Evolutionary conservation across 164 flowering plant species (phyloP), one percentile per base, ranked within the genome.

Genomic region (Magnolia officinalis): DNA sequence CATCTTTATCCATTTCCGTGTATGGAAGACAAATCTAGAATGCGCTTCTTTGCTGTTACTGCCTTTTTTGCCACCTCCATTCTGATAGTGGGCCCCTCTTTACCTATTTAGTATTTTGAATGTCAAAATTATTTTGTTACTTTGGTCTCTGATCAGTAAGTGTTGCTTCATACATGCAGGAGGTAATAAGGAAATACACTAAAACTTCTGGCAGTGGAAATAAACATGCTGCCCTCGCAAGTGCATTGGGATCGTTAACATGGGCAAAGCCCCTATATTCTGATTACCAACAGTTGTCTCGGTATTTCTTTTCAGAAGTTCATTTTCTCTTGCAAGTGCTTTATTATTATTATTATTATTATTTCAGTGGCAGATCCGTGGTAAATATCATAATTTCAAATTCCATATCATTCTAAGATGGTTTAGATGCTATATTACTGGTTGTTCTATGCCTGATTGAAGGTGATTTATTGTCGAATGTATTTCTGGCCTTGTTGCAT

Each of bases 201-300:
- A 75, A 79, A 74, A 19, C 76, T 23, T 89, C 92, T 70, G 87
- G 92, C 18, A 74, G 75, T 74, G 96, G 94, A 74, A 76, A 85
- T 71, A 88, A 87, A 64, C 83, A 96, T 77, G 94, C 98, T 18
- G 90, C 92, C 80, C 89, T 94, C 76, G 92, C 97, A 74, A 92
- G 99, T 88, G 83, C 95, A 31, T 77, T 90, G 68, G 99, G 98
- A 77, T 83, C 88, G n/a, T 85, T 96, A 80, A 90, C 98, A 74
- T 96, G 99, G 98, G 89, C 80, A 65, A 91, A 80, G 73, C 99
- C 99, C 31, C 81, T 77, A 13, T 81, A 77, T 77, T 84, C 91
- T 74, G 99, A 96, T 50, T 96, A 90, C 78, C 86, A 87, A 64
- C 89, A 86, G 68, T 81, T 96, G 76, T 95, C 99, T 67, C 86